Conservation (phyloP, 306 rosid species). For the Citrullus amarus region DNA sequence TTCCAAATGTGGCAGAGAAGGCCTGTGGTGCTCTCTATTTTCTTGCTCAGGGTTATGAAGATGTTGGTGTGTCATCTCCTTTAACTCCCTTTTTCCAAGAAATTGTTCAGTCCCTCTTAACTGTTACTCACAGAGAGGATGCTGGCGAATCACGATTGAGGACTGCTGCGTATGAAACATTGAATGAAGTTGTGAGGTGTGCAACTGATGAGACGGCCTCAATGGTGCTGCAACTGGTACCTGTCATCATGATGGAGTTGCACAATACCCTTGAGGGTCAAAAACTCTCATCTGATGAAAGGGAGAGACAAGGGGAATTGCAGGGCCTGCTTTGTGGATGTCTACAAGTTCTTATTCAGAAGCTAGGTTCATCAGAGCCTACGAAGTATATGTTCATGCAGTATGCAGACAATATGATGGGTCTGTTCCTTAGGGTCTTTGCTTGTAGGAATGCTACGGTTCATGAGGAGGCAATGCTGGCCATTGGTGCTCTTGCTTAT, state of each 20-base stretch:
- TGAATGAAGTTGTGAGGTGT: conserved; percentile 92
- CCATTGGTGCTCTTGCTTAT: conserved; percentile 92
- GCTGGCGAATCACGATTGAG: conserved; percentile 85
- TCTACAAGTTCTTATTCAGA: conserved; percentile 88
- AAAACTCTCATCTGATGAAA: conserved; percentile 57
- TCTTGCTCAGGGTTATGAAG: conserved; percentile 90
- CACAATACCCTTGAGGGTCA: conserved; percentile 73
- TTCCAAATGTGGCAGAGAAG: conserved; percentile 93
- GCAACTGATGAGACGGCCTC: conserved; percentile 78
- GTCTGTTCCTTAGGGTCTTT: conserved; percentile 71
- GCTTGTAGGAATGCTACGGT: conserved; percentile 91
- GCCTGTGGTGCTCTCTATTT: conserved; percentile 95
- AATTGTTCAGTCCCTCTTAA: conserved; percentile 63
- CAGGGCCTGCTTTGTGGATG: conserved; percentile 99
- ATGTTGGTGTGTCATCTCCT: conserved; percentile 51
- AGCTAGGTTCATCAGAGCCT: conserved; percentile 69
- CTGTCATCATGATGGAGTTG: conserved; percentile 69
- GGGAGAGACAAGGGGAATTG: conserved; percentile 63
- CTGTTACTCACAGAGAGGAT: conserved; percentile 75
- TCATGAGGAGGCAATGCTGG: conserved; percentile 98
- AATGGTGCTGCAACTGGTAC: conserved; percentile 65
- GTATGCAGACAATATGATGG: conserved; percentile 84
- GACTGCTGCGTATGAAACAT: conserved; percentile 87
- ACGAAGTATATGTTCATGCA: conserved; percentile 62
- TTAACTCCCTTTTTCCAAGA: conserved; percentile 74